Percentiles rank a stretch among this genome's conserved stretches.
Conservation (phyloP, 176 grass and related monocot genomes). For the Poa annua region DNA sequence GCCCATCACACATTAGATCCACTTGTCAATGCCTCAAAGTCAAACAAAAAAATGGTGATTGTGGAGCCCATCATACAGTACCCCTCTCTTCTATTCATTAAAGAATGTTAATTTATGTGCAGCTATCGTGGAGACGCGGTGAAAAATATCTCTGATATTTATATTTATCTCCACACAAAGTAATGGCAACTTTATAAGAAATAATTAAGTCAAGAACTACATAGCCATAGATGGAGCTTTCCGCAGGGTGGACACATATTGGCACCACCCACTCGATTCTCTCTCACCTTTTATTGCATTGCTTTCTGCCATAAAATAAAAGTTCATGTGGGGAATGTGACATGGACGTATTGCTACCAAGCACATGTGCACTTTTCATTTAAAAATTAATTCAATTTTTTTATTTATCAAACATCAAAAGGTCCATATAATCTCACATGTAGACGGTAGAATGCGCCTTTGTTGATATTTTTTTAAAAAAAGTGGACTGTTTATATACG, state of each 20-base stretch:
- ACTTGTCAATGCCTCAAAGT: too few relatives aligned
- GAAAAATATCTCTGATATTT: constrained; percentile 1
- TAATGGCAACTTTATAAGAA: neutral
- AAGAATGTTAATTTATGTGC: neutral
- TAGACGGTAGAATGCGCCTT: too few relatives aligned
- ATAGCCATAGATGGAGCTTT: neutral
- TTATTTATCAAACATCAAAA: too few relatives aligned
- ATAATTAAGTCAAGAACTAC: neutral
- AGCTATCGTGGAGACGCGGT: neutral
- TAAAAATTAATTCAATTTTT: too few relatives aligned
- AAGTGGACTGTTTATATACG: too few relatives aligned
- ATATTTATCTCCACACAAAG: neutral
- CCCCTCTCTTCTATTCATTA: neutral
- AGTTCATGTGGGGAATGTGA: neutral
- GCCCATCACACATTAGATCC: too few relatives aligned
- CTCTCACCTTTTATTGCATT: neutral
- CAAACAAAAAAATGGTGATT: too few relatives aligned
- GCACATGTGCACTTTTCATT: too few relatives aligned
- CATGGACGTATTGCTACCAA: neutral
- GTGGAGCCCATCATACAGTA: too few relatives aligned
- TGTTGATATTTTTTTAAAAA: too few relatives aligned
- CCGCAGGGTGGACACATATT: neutral
- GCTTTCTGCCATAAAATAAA: neutral
- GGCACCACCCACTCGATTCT: neutral
- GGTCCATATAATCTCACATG: too few relatives aligned